Base-by-base conservation (phyloP, 1,284 basidiomycete genomes). In the Porogramme epimiltina region DNA sequence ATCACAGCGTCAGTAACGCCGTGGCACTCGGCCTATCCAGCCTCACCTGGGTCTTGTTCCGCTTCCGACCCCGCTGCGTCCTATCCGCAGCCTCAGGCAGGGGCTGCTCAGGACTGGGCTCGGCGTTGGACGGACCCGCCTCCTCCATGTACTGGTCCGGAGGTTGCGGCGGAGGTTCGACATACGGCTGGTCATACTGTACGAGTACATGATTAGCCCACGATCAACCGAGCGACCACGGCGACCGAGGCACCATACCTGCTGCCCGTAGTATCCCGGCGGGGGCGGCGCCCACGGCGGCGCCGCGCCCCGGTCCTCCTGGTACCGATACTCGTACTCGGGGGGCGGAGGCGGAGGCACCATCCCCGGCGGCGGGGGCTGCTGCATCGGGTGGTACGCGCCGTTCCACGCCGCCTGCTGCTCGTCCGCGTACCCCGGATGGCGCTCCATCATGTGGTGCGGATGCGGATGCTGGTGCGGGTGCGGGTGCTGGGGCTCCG, bases 261-360 rank as follows among this genome's bases (percentile, higher is more conserved):
- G 65, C 50, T 78, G 75, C 49, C 79, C 77, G 62, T 88, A 89
- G 58, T 87, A 89, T 15, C 79, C 72, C 15, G 69, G 66, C n/a
- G 76, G 45, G 9, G 45, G 34, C 18, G 46, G 67, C 19, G 70
- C 66, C 73, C 59, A 38, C 73, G 70, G 81, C 73, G 70, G 81
- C 22, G 70, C 68, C 22, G 69, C 68, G 10, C 73, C 56, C 44
- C 79, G 80, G 24, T 84, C 84, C 6, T 85, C 80, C 51, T 83
- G 71, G 61, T 81, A 65, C 31, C 81, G 71, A 56, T 85, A 86
- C 22, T 81, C 74, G 58, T 80, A 83, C 3, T 72, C 64, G 6
- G 76, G 28, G 8, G 10, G 34, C 19, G 40, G 55, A 26, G 72
- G 72, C 2, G 66, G 64, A 28, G 68, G 63, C 36, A 74, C 72